These are phyloP conservation scores for Curvularia lunata DNA, from an alignment of 2,329 filamentous ascomycete species.

Conservation along the genomic window DNA sequence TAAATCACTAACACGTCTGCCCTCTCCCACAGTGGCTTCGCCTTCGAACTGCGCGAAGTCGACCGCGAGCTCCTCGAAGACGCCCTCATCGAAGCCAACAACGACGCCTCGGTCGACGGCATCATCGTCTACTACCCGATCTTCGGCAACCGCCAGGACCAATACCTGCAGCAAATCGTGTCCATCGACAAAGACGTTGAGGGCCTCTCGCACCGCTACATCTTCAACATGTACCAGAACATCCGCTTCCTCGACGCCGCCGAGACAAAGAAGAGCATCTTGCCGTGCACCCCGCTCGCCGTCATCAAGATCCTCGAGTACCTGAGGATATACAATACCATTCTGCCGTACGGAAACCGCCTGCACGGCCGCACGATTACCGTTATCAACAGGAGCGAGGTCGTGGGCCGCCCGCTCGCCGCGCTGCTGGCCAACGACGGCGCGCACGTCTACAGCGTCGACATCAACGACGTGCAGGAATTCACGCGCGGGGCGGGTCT, in stretches of 20 bases:
- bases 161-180: slow-evolving; percentile 94
- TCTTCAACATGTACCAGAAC: slow-evolving; percentile 99
- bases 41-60: slow-evolving; percentile 82
- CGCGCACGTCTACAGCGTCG: slow-evolving; percentile 92
- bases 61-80: slow-evolving; percentile 91
- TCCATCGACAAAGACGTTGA: slow-evolving; percentile 92
- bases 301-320: slow-evolving; percentile 97
- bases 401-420: slow-evolving; percentile 90
- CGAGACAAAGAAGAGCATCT: slow-evolving; percentile 83
- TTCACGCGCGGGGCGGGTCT: slow-evolving; percentile 91
- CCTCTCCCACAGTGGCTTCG: slow-evolving; percentile 71
- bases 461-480: slow-evolving; percentile 87
- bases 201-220: slow-evolving; percentile 88
- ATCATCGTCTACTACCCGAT: slow-evolving; percentile 99
- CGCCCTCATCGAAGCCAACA: slow-evolving; percentile 82
- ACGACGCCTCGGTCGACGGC: slow-evolving; percentile 76
- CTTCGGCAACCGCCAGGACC: slow-evolving; percentile 88
- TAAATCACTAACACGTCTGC: not conserved
- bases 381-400: slow-evolving; percentile 94
- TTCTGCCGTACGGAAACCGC: slow-evolving; percentile 89
- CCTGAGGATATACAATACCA: slow-evolving; percentile 94
- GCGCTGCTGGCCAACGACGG: slow-evolving; percentile 95
- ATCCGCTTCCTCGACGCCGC: slow-evolving; percentile 87
- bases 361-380: slow-evolving; percentile 94
- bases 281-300: slow-evolving; percentile 94